Evolutionary conservation across 352 stramenopile genomes (phyloP), one percentile per base, ranked within the genome.

Genomic region (Phytophthora ramorum): DNA sequence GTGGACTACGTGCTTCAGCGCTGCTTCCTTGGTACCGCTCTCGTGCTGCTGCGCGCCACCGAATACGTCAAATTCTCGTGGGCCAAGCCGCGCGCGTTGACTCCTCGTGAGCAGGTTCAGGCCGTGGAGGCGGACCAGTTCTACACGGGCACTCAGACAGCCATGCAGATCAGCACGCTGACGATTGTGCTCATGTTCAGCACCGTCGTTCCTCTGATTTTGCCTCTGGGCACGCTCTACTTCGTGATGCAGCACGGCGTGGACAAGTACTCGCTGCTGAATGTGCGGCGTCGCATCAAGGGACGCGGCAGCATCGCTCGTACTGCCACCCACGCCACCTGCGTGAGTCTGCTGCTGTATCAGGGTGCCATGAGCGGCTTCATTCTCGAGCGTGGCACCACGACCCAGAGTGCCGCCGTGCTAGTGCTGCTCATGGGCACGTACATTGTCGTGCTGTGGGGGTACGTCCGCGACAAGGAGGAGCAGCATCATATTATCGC

Each of bases 381-480:
- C 58, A 93, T 94, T 59, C 76, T 96, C 32, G 82, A 92, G 40
- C 76, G 85, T 6, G 87, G 85, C 61, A 93, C 87, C 17, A 91
- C 81, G 53, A 71, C 83, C 43, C 85, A 94, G 67, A 92, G 78
- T 69, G 78, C 76, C 16, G 79, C 73, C 12, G 79, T 96, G 49
- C 60, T 93, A 0, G 83, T 87, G 51, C 61, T 96, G 62, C 76
- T 96, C 54, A 92, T 96, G 84, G 77, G 78, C 46, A 93, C 87
- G 47, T 94, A 92, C 60, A 87, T 96, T 22, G 63, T 96, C 4
- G 80, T 78, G 26, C 63, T 96, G 13, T 94, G 83, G 83, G 84
- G 79, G 56, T 96, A 94, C 67, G 85, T 96, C 19, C 81, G 79
- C n/a, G 87, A 96, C 76, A 96, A 94, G 73, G 85, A 93, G 58